Evolutionary conservation across 306 rosid species (phyloP).

Genomic region (Vigna mungo): DNA sequence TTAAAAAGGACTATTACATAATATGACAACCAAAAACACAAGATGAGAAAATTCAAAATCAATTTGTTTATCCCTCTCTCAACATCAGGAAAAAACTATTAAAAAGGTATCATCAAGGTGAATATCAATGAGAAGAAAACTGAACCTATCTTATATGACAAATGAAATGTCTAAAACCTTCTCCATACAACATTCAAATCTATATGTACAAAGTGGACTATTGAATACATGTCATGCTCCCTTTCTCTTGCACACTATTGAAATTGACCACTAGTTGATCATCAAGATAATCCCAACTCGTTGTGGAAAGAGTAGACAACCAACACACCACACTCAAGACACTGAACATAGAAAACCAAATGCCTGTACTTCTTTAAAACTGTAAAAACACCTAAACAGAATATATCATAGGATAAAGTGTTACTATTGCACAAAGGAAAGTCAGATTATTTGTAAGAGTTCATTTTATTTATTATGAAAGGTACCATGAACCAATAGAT

Average conservation of each 20-base stretch:
- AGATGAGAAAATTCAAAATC: neutral
- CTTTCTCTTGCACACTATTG: neutral
- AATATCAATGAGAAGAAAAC: neutral
- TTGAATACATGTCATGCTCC: neutral
- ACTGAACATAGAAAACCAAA: constrained; percentile 9
- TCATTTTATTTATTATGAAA: neutral
- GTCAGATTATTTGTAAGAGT: neutral
- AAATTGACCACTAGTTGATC: neutral
- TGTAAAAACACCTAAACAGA: constrained; percentile 19
- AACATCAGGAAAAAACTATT: neutral
- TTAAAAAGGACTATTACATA: too few species aligned
- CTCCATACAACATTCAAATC: neutral
- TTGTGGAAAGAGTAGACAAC: neutral
- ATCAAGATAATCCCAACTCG: neutral
- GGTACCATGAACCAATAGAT: constrained; percentile 21
- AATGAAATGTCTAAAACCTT: neutral
- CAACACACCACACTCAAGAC: neutral
- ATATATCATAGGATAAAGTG: neutral
- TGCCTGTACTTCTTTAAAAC: constrained; percentile 9
- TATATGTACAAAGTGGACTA: neutral
- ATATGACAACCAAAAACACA: too few species aligned
- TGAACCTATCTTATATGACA: neutral
- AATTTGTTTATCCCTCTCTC: neutral
- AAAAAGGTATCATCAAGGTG: neutral
- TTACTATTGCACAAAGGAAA: constrained; percentile 19